Percentiles rank a stretch among this genome's conserved stretches.
Conservation (phyloP, 2,329 filamentous ascomycete species). For the Paecilomyces niveus region DNA sequence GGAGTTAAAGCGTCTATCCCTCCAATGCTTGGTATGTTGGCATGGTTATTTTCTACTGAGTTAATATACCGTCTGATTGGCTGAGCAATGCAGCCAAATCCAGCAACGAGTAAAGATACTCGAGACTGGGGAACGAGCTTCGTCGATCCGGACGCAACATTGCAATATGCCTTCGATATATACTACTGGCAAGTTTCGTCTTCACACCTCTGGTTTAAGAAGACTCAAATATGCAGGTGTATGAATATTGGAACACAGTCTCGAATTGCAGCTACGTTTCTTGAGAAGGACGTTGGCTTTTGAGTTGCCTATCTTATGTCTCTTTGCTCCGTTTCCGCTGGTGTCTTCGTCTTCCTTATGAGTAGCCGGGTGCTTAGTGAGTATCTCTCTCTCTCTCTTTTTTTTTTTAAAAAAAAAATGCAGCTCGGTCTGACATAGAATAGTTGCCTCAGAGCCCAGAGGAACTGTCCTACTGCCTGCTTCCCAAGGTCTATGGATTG, state of each 20-base stretch:
- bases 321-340: constrained; percentile 8
- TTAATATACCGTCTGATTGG: constrained; percentile 3
- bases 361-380: background rate
- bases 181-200: constrained; percentile 27
- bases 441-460: constrained; percentile 4
- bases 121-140: constrained; percentile 26
- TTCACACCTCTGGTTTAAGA: too few species aligned
- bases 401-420: too few species aligned
- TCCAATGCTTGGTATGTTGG: constrained; percentile 24
- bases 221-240: constrained; percentile 6
- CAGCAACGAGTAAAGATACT: constrained; percentile 10
- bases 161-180: constrained; percentile 33
- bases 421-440: background rate
- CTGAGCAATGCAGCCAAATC: constrained; percentile 25
- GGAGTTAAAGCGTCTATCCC: constrained; percentile 26
- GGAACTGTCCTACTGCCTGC: constrained; percentile 7
- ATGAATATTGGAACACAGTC: constrained; percentile 10
- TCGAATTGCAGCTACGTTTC: constrained; percentile 8
- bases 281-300: constrained; percentile 13
- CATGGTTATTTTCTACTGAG: background rate
- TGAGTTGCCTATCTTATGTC: constrained; percentile 13
- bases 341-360: constrained; percentile 6
- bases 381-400: background rate
- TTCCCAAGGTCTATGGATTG: constrained; percentile 3
- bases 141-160: constrained; percentile 23